Evolutionary conservation across 2,329 filamentous ascomycete species (phyloP), one percentile per base, ranked within the genome.

Genomic region (Leptographium radiaticola): DNA sequence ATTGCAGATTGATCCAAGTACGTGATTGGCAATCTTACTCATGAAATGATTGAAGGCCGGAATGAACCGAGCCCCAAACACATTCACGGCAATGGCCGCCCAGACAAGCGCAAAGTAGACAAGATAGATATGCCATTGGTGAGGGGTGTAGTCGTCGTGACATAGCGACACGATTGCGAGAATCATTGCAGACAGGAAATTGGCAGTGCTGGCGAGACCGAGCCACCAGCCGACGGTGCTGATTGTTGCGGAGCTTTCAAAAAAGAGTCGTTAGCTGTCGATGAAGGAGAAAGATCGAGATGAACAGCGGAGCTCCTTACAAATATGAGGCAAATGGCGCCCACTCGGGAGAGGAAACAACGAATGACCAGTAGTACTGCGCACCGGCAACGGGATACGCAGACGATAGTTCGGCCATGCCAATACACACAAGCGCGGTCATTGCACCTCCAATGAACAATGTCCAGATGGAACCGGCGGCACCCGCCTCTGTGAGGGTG

Each of bases 361-460:
- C 45, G 44, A 63, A 62, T 6, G 68, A 71, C 69, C 69, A 71
- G 56, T 71, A 67, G 55, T 72, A 71, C 55, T 71, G 69, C 4
- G 68, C 70, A 13, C 68, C 69, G 1, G 69, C 69, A 39, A 70
- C 64, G 4, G 68, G 68, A 13, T 64, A 56, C 2, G 52, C 52
- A 25, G 55, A 56, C 12, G 52, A 20, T 16, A 56, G 46, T 33
- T 56, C 55, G 64, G 57, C 52, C 55, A 56, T 65, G 1, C 63
- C 62, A 9, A 62, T 49, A 1, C 61, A 61, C 2, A 65, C 52
- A 0, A 65, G 52, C 0, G 58, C 54, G 0, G 62, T 66, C 60
- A 66, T 65, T 1, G 60, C 42, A 2, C 62, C 63, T 4, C 61
- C 62, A 2, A 57, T 40, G 12, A 48, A 59, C 5, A 66, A 55